These are phyloP conservation scores for Picea glauca DNA, from an alignment of 75 land plant genomes.

Conservation along the genomic window DNA sequence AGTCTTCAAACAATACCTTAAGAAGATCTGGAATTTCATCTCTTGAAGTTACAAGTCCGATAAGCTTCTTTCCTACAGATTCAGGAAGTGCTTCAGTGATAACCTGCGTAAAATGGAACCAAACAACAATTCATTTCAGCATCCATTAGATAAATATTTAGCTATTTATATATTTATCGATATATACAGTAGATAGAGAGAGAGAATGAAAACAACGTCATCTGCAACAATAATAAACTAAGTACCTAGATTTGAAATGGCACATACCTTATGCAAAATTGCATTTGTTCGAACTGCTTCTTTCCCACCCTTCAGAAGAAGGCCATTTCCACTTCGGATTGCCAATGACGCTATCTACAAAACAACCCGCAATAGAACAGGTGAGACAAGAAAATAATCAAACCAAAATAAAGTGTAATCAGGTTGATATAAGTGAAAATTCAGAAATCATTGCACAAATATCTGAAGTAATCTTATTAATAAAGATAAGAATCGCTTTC, in stretches of 20 bases:
- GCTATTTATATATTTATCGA: no score
- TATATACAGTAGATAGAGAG: background rate
- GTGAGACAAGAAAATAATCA: background rate
- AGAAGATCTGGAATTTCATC: constrained; percentile 95
- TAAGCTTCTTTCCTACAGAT: constrained; percentile 74
- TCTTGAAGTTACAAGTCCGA: constrained; percentile 92
- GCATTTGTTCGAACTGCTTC: constrained; percentile 93
- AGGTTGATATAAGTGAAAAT: background rate
- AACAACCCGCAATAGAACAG: background rate
- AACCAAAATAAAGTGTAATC: background rate
- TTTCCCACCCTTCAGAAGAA: constrained; percentile 95
- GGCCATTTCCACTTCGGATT: constrained; percentile 94
- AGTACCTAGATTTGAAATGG: background rate
- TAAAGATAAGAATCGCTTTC: background rate
- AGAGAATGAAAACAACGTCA: constrained; percentile 7
- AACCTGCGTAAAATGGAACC: constrained; percentile 38
- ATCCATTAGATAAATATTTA: background rate
- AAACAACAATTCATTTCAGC: background rate
- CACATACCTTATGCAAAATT: constrained; percentile 79
- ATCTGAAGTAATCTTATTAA: background rate
- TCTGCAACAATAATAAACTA: background rate
- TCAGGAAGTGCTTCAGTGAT: constrained; percentile 84
- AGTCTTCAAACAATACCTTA: constrained; percentile 42
- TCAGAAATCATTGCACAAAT: background rate
- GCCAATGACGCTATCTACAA: constrained; percentile 91